phyloP scores from a whole-genome alignment of 2,329 filamentous ascomycete genomes.

The Lasiodiplodia sp. region DNA sequence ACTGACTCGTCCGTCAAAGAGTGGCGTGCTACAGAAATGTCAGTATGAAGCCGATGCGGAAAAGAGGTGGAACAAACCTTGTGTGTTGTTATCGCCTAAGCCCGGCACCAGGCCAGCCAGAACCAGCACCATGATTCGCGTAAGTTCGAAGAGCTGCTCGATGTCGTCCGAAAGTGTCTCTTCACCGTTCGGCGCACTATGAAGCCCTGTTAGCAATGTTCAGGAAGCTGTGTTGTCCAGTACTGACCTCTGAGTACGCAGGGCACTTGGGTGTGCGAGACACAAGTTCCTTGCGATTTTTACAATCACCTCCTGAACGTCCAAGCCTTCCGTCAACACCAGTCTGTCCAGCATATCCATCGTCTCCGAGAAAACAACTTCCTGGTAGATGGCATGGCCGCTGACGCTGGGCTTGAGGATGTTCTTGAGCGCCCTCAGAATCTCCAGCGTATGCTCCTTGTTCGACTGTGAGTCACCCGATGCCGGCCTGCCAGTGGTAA shows the following conservation, averaged over 20 bases:
- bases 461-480: slow-evolving; percentile 44
- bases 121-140: slow-evolving; percentile 93
- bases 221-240: slow-evolving; percentile 45
- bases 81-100: slow-evolving; percentile 64
- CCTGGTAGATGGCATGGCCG: slow-evolving; percentile 94
- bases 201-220: slow-evolving; percentile 13
- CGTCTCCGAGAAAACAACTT: slow-evolving; percentile 94
- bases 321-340: slow-evolving; percentile 86
- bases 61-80: slow-evolving; percentile 36
- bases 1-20: slow-evolving; percentile 88
- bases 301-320: slow-evolving; percentile 91
- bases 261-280: slow-evolving; percentile 87
- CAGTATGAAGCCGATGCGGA: slow-evolving; percentile 37
- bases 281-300: slow-evolving; percentile 92
- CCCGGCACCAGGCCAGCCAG: slow-evolving; percentile 88
- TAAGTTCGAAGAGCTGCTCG: slow-evolving; percentile 96
- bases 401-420: slow-evolving; percentile 94
- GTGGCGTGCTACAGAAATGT: slow-evolving; percentile 68
- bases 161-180: slow-evolving; percentile 93
- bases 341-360: slow-evolving; percentile 95
- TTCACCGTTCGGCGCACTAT: slow-evolving; percentile 57
- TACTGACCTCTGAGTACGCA: slow-evolving; percentile 63
- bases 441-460: slow-evolving; percentile 83
- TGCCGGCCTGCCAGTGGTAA: slow-evolving; percentile 73
- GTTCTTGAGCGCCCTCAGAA: slow-evolving; percentile 90